These are phyloP conservation scores for Capsella rubella DNA, from an alignment of 441 rosid species.

Conservation along the genomic window DNA sequence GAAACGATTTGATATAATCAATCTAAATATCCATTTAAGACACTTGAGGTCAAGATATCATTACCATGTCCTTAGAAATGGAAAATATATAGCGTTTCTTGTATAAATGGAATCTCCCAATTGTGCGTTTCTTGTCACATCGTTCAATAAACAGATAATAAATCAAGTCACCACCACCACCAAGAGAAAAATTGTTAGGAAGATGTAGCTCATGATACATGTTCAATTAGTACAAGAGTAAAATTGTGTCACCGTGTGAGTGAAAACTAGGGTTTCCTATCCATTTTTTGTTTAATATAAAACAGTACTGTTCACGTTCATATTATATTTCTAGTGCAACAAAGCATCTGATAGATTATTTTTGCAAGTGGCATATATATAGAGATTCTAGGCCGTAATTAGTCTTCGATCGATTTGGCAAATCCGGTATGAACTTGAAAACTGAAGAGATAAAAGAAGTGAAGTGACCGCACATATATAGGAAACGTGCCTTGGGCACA, in stretches of 20 bases:
- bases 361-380: too few relatives aligned
- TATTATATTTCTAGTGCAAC: neutral
- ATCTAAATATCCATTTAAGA: slow-evolving; percentile 7
- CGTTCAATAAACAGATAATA: neutral
- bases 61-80: slow-evolving; percentile 18
- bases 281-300: too few relatives aligned
- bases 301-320: neutral
- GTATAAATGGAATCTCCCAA: slow-evolving; percentile 20
- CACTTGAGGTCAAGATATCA: slow-evolving; percentile 16
- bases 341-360: too few relatives aligned
- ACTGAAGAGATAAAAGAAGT: slow-evolving; percentile 4
- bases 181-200: neutral
- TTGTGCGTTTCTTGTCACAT: slow-evolving; percentile 29
- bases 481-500: slow-evolving; percentile 32
- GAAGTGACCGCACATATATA: slow-evolving; percentile 17
- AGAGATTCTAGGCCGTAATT: neutral
- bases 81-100: neutral
- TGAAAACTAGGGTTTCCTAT: neutral
- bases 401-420: neutral
- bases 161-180: slow-evolving; percentile 16
- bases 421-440: slow-evolving; percentile 4
- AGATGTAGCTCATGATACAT: neutral
- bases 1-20: slow-evolving; percentile 5
- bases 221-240: neutral
- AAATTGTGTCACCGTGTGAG: neutral